Evolutionary conservation across 352 stramenopile genomes (phyloP).

Genomic region (Globisporangium irregulare): DNA sequence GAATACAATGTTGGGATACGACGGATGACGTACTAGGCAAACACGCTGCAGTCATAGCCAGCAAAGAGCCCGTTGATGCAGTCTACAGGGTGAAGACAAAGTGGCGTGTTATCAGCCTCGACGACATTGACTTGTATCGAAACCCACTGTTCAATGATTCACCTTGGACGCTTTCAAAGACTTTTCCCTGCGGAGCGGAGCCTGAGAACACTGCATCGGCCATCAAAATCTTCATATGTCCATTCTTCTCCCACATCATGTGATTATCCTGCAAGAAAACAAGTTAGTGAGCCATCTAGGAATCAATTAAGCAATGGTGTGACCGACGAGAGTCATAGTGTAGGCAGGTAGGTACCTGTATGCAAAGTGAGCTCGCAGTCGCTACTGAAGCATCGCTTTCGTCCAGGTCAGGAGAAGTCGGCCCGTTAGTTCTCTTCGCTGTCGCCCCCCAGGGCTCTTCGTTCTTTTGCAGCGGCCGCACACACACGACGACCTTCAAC

Average conservation of each 20-base stretch:
- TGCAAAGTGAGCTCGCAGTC: conserved; percentile 25
- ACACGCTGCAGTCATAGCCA: conserved; percentile 69
- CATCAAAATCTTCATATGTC: conserved; percentile 51
- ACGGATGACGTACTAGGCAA: conserved; percentile 50
- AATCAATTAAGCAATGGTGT: not conserved
- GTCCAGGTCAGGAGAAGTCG: not conserved
- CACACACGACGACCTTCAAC: conserved; percentile 60
- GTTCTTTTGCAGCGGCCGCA: conserved; percentile 47
- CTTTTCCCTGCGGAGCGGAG: conserved; percentile 30
- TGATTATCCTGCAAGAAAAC: conserved; percentile 30
- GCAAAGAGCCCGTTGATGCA: conserved; percentile 56
- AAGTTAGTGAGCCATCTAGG: not conserved
- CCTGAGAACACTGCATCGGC: conserved; percentile 50
- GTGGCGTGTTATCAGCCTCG: too few relatives aligned
- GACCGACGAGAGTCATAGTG: not conserved
- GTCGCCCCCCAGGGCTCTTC: conserved; percentile 38
- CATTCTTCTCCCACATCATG: conserved; percentile 68
- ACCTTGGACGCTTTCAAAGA: conserved; percentile 62
- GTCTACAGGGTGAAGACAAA: conserved; percentile 23
- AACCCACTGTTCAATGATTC: not conserved
- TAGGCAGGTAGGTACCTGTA: conserved; percentile 24
- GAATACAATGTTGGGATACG: not conserved
- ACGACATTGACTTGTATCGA: too few relatives aligned
- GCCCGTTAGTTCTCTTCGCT: not conserved
- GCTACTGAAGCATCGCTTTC: not conserved